Evolutionary conservation across 2,329 filamentous ascomycete species (phyloP), one percentile per base, ranked within the genome.

Genomic region (Clarireedia paspali): DNA sequence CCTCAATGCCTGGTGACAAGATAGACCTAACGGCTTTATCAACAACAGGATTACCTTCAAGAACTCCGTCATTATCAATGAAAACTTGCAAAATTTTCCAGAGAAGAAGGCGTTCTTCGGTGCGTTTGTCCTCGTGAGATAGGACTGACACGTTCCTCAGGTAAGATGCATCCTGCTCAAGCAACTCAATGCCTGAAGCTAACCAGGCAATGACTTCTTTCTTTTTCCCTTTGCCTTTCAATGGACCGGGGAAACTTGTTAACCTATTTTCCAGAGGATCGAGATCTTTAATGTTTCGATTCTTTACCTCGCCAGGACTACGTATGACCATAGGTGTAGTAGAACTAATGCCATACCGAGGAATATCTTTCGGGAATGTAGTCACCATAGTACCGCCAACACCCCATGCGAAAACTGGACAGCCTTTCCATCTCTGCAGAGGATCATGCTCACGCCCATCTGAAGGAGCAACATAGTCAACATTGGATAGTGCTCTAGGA

Each of bases 191-290:
- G 52, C 86, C 89, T 57, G 80, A 75, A 4, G 78, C 81, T 46
- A 99, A 76, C 94, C 95, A 99, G 2, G 82, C 72, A 45, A 91
- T 64, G 0, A 90, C 81, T 54, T 99, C 92, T 74, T 97, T 99
- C 77, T 99, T 99, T 77, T 96, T 97, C 1, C 85, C 84, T 68
- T 96, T 97, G 42, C 84, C 81, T 70, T 87, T 91, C 27, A 99
- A 74, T 3, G 95, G 94, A 0, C 94, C 94, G 0, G 94, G 94
- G 66, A 97, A 97, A 63, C 85, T 90, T 17, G 83, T 79, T 49
- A 94, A 74, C 2, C 84, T 80, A 36, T 94, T 89, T 24, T 82
- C 76, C 7, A 91, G 74, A 4, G 88, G 84, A 46, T 89, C 74
- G 30, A 89, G 76, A 45, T 91, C 84, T 68, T 87, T 94, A 59